Percentiles rank a stretch among this genome's conserved stretches.
Conservation (phyloP, 176 grass and related monocot genomes). For the Ananas comosus region DNA sequence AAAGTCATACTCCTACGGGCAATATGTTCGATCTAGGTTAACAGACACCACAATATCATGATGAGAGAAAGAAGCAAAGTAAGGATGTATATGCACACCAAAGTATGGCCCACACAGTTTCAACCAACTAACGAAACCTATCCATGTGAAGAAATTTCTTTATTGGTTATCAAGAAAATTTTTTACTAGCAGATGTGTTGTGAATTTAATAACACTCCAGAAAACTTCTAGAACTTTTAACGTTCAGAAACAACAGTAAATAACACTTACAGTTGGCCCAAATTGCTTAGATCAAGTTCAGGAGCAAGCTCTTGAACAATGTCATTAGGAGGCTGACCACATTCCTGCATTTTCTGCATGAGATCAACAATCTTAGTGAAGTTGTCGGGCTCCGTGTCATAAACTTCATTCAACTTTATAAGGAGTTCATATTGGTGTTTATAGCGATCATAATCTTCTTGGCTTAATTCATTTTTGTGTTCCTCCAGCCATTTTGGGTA, state of each 20-base stretch:
- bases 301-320: constrained; percentile 84
- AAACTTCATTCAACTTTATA: constrained; percentile 64
- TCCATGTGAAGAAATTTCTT: too few species aligned
- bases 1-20: too few species aligned
- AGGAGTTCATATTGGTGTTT: constrained; percentile 67
- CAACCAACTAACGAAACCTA: too few species aligned
- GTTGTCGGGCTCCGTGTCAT: constrained; percentile 81
- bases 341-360: constrained; percentile 99
- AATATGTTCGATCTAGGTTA: too few species aligned
- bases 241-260: background rate
- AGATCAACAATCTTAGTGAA: constrained; percentile 74
- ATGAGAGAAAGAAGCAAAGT: too few species aligned
- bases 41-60: too few species aligned
- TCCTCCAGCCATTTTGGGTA: constrained; percentile 93
- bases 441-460: constrained; percentile 71
- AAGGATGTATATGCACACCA: too few species aligned
- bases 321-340: constrained; percentile 87
- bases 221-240: background rate
- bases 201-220: background rate
- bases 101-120: too few species aligned
- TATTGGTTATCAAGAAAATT: background rate
- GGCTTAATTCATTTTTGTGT: constrained; percentile 58
- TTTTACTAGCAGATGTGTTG: background rate
- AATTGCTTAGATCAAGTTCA: constrained; percentile 70
- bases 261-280: constrained; percentile 76